Conservation (phyloP, 2,329 filamentous ascomycete genomes). For the Fusarium miscanthi region DNA sequence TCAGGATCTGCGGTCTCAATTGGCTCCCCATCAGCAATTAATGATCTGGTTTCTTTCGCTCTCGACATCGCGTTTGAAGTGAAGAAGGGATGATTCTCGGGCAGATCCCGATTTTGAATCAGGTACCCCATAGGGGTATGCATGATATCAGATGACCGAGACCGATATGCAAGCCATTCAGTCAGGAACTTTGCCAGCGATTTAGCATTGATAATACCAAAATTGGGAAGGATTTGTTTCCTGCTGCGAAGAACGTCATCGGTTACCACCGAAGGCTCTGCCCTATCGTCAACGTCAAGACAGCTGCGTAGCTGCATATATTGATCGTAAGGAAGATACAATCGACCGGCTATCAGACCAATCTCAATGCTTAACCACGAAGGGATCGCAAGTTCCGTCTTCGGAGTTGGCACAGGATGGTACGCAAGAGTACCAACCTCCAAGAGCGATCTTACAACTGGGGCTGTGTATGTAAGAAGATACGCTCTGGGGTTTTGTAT, state of each 20-base stretch:
- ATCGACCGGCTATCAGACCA: not conserved
- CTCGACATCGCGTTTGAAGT: not conserved
- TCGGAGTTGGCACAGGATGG: not conserved
- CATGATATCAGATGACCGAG: not conserved
- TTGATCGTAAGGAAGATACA: conserved; percentile 1
- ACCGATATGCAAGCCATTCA: not conserved
- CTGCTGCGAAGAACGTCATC: not conserved
- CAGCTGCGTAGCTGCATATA: not conserved
- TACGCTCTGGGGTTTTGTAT: not conserved
- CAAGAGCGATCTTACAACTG: not conserved
- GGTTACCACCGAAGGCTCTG: rapidly evolving
- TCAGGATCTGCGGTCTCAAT: too few relatives aligned
- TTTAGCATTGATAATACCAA: not conserved
- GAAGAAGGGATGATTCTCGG: not conserved
- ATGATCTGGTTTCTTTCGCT: not conserved
- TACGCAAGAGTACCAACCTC: not conserved
- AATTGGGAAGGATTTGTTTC: not conserved
- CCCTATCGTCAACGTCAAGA: not conserved
- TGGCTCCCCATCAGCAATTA: too few relatives aligned
- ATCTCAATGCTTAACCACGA: conserved; percentile 1
- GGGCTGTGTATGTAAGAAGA: not conserved
- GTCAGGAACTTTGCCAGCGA: not conserved
- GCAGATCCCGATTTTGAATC: not conserved
- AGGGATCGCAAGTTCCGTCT: not conserved
- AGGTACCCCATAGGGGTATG: not conserved